Base-by-base conservation (phyloP, 2,329 filamentous ascomycete species). In the Pseudomassariella vexata region DNA sequence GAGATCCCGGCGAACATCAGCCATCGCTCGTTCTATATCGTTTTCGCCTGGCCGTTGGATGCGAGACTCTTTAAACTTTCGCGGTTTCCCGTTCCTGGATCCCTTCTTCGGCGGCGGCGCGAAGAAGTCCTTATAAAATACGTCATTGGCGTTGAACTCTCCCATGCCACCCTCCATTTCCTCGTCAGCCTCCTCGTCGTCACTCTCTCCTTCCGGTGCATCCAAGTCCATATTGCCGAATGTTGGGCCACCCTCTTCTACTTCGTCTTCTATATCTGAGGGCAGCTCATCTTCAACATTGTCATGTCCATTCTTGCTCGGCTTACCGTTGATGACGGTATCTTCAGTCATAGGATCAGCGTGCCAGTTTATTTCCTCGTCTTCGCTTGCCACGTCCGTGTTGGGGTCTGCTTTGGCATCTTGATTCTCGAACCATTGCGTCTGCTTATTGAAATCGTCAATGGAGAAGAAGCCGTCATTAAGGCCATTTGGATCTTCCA, bases 401-500 rank as follows among this genome's bases (percentile, higher is more conserved):
- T 83, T 80, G 22, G 77, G 76, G 44, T 90, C 85, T 18, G 83
- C 87, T 41, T 75, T 72, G 18, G 76, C 74, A 55, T 96, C 90
- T 56, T 88, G 83, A 42, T 85, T 79, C 58, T 98, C 92, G 29
- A 95, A 79, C 53, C 82, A 83, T 49, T 94, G 86, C 2, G 88
- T 86, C 53, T 94, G 85, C 54, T 82, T 86, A 68, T 98, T 98
- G 73, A 98, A 98, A 38, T 94, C 80, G 49, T 96, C 89, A 48
- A 98, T 90, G 11, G 87, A 94, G 63, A 98, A 98, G 65, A 98
- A 98, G 5, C 88, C 90, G 52, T 98, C 92, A 50, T 98, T 96
- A 19, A 98, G 75, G 6, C 88, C 87, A 51, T 92, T 72, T 4
- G 79, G 79, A 50, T 96, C 88, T 46, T 80, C 69, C 7, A 78